Conservation (phyloP, 495 filamentous ascomycete genomes). For the Podospora comata region DNA sequence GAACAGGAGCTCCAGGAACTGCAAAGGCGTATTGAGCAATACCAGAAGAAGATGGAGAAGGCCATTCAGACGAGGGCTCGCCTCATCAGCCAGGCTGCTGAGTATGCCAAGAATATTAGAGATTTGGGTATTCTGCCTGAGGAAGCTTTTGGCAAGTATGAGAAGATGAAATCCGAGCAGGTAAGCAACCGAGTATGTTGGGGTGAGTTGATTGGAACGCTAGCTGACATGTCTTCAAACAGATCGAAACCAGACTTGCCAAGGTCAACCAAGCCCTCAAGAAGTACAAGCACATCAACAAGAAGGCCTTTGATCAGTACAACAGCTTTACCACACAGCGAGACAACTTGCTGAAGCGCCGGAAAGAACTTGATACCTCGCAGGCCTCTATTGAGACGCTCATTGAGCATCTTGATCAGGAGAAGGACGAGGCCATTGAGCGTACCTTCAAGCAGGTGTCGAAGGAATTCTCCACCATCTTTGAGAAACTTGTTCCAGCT, state of each 20-base stretch:
- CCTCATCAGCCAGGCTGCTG: constrained; percentile 68
- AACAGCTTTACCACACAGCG: constrained; percentile 93
- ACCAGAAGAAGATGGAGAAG: constrained; percentile 89
- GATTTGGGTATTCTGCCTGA: constrained; percentile 92
- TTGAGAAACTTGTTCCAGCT: constrained; percentile 91
- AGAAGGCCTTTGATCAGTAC: constrained; percentile 99
- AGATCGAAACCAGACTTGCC: constrained; percentile 80
- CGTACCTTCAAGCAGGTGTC: constrained; percentile 98
- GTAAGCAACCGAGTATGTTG: constrained; percentile 38
- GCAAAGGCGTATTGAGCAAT: constrained; percentile 74
- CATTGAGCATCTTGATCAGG: constrained; percentile 85
- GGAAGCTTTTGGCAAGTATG: constrained; percentile 89
- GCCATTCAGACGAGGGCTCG: constrained; percentile 81
- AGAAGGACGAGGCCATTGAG: constrained; percentile 95
- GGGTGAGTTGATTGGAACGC: not conserved
- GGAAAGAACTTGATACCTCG: constrained; percentile 77
- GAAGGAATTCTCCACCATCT: constrained; percentile 84
- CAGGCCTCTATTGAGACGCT: constrained; percentile 86
- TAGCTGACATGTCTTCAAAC: constrained; percentile 20
- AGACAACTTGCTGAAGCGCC: constrained; percentile 73
- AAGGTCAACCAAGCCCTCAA: constrained; percentile 93
- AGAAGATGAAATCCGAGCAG: constrained; percentile 70
- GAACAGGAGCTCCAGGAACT: constrained; percentile 70
- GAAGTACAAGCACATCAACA: constrained; percentile 97
- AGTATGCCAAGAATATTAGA: constrained; percentile 82